Evolutionary conservation across 2,329 filamentous ascomycete species (phyloP).

Genomic region (Diaporthe caulivora): DNA sequence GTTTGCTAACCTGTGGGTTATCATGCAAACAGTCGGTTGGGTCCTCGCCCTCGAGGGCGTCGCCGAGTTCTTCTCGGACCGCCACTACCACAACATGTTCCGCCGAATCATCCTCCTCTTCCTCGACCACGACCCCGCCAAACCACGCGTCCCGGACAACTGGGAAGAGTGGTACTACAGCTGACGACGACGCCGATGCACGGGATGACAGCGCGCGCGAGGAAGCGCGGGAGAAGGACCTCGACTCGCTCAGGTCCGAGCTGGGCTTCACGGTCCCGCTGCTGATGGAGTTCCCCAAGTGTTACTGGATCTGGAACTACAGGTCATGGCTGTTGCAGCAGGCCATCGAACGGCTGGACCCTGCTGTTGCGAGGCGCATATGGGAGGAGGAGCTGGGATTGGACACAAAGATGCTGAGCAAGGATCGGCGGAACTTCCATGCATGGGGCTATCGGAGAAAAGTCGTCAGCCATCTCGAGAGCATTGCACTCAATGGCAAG

Average conservation of each 20-base stretch:
- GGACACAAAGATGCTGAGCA: constrained; percentile 87
- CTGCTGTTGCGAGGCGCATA: constrained; percentile 68
- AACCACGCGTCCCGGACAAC: constrained; percentile 58
- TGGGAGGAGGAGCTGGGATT: constrained; percentile 89
- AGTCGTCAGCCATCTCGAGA: constrained; percentile 82
- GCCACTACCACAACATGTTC: constrained; percentile 72
- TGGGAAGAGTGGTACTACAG: constrained; percentile 69
- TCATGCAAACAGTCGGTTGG: constrained; percentile 66
- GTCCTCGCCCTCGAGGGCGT: constrained; percentile 67
- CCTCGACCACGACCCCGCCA: constrained; percentile 64
- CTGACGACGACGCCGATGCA: constrained; percentile 51
- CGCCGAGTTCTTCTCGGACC: constrained; percentile 65
- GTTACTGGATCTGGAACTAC: constrained; percentile 99
- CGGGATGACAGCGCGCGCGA: constrained; percentile 25
- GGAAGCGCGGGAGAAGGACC: constrained; percentile 46
- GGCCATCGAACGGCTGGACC: constrained; percentile 73
- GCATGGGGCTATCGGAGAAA: constrained; percentile 92
- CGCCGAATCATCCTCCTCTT: constrained; percentile 69
- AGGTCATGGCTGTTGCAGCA: constrained; percentile 85
- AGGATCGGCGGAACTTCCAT: constrained; percentile 93
- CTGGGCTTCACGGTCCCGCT: constrained; percentile 86
- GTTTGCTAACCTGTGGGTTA: constrained; percentile 71
- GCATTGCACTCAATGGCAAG: constrained; percentile 59
- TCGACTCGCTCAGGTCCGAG: constrained; percentile 76
- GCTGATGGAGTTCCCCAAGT: constrained; percentile 89